Percentiles rank a stretch among this genome's conserved stretches.
These are phyloP conservation scores for Microbotryum saponariae DNA, from an alignment of 1,284 basidiomycete genomes.

Conservation along the genomic window DNA sequence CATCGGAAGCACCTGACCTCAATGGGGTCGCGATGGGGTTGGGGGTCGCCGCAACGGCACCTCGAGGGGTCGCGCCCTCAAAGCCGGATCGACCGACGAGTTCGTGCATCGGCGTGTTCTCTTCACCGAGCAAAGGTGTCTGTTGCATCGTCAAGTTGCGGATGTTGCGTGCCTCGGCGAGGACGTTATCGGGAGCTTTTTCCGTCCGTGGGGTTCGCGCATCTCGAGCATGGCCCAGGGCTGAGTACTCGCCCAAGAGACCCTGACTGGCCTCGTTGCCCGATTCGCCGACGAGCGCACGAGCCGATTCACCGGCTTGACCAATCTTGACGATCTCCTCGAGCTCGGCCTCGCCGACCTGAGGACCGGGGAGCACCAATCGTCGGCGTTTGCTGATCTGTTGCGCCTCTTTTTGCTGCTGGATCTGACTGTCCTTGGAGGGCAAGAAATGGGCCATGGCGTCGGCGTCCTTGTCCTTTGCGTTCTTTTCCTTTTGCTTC, in stretches of 20 bases:
- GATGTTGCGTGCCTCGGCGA: slow-evolving; percentile 89
- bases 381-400: slow-evolving; percentile 83
- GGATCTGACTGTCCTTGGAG: slow-evolving; percentile 90
- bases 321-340: slow-evolving; percentile 99
- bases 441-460: slow-evolving; percentile 87
- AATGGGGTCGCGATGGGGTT: slow-evolving; percentile 87
- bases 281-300: slow-evolving; percentile 63
- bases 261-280: slow-evolving; percentile 76
- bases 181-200: slow-evolving; percentile 71
- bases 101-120: slow-evolving; percentile 85
- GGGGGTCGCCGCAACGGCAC: slow-evolving; percentile 79
- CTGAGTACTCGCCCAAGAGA: slow-evolving; percentile 77
- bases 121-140: slow-evolving; percentile 91
- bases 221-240: slow-evolving; percentile 76
- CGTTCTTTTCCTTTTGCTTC: slow-evolving; percentile 58
- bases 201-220: slow-evolving; percentile 87
- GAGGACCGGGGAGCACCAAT: slow-evolving; percentile 76
- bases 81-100: slow-evolving; percentile 67
- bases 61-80: slow-evolving; percentile 82
- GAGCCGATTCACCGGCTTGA: slow-evolving; percentile 78
- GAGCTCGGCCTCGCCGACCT: slow-evolving; percentile 90
- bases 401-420: slow-evolving; percentile 93
- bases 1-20: slow-evolving; percentile 48
- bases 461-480: slow-evolving; percentile 45
- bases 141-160: slow-evolving; percentile 85